Conservation (phyloP, 169 alveolate genomes). For the Cardiosporidium cionae region DNA sequence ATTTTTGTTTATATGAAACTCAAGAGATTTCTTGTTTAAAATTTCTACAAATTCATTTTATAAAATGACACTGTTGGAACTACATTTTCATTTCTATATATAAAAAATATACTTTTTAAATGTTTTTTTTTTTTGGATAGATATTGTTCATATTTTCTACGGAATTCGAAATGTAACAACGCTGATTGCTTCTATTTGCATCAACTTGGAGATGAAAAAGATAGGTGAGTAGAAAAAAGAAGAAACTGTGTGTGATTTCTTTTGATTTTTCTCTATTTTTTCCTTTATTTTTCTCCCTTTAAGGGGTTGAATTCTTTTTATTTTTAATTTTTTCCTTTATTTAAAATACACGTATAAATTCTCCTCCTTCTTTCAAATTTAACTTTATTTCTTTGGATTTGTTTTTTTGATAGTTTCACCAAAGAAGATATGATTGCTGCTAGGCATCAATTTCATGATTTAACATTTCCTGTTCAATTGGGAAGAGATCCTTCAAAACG, state of each 20-base stretch:
- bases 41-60: no score
- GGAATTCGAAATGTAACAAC: conserved; percentile 69
- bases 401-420: conserved; percentile 23
- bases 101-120: no score
- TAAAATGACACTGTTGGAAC: no score
- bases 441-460: conserved; percentile 28
- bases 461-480: conserved; percentile 22
- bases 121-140: conserved; percentile 7
- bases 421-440: conserved; percentile 36
- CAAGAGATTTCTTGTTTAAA: no score
- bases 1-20: no score
- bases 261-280: not conserved
- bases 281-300: not conserved
- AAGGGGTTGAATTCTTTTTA: not conserved
- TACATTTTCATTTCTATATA: no score
- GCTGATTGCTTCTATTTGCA: conserved; percentile 84
- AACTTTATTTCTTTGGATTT: not conserved
- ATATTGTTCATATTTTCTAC: conserved; percentile 76
- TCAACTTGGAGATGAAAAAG: conserved; percentile 66
- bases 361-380: not conserved
- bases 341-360: not conserved
- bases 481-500: no score
- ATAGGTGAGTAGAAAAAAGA: conserved; percentile 24
- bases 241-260: not conserved
- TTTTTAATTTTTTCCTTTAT: not conserved